Base-by-base conservation (phyloP, 257 asterid species). In the Lavandula angustifolia region DNA sequence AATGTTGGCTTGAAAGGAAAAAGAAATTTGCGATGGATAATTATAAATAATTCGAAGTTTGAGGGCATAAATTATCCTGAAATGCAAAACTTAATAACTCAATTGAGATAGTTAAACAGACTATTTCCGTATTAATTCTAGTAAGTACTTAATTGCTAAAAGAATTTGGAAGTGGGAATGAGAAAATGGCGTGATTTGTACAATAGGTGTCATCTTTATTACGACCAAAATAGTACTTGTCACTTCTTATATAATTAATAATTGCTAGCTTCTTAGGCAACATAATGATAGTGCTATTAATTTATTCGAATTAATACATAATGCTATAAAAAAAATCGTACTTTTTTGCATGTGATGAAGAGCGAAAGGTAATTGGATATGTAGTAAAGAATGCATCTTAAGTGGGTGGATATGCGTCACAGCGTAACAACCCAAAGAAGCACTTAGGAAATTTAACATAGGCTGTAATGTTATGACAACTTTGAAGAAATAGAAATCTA, bases 271-370 rank as follows among this genome's bases (percentile, higher is more conserved):
- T 41, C 62, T 35, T 53, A 3, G 34, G 42, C 31, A 13, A n/a
- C 62, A 10, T 27, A 42, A 42, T 14, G 6, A 54, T 29, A 27
- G 59, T 70, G 62, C 35, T 59, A 70, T 52, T 50, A 41, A 37
- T 9, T 22, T 22, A n/a, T n/a, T n/a, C n/a, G n/a, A n/a, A n/a
- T n/a, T n/a, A n/a, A n/a, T n/a, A n/a, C 27, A 22, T 22, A 22
- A 22, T 22, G 27, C 27, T 22, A 22, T 22, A n/a, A 22, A 32
- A 43, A 65, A 31, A 35, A 42, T 33, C 59, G 76, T 73, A 67
- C 74, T 46, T 44, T 38, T 69, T 54, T 68, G 76, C 78, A 77
- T 71, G 85, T 77, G 82, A 67, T 51, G 41, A 32, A 60, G 43
- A 1, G 57, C 41, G 66, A 64, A 54, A 42, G 70, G 37, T 32